phyloP scores from a whole-genome alignment of 108 stramenopile species.

The Aurantiochytrium sp. region DNA sequence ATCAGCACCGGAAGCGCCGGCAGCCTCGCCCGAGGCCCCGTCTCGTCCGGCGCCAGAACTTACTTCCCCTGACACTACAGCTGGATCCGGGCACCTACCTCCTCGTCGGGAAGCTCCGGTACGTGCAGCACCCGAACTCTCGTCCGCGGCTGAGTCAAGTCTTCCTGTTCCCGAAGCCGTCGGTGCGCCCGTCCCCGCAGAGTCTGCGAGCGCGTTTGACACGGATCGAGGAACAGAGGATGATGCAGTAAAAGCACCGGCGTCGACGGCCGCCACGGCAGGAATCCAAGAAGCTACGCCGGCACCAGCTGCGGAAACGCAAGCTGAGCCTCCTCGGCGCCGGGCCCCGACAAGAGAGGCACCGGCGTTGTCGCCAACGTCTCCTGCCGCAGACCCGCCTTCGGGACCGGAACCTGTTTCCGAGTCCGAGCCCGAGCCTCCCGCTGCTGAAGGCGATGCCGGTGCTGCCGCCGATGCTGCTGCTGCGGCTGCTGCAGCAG shows the following conservation, averaged over 20 bases:
- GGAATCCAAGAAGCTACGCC: too few species aligned
- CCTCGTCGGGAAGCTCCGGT: neutral
- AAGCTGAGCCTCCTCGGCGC: neutral
- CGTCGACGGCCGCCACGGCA: neutral
- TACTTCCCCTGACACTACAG: too few species aligned
- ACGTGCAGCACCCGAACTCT: neutral
- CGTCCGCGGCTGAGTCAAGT: neutral
- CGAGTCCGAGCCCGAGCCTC: too few species aligned
- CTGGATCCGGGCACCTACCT: too few species aligned
- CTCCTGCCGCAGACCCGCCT: neutral
- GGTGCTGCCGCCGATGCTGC: too few species aligned
- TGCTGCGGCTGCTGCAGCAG: too few species aligned
- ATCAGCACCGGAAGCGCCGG: too few species aligned
- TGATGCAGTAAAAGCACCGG: neutral
- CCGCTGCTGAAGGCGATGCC: too few species aligned
- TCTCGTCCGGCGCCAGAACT: too few species aligned
- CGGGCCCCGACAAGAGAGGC: neutral
- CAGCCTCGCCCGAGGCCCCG: too few species aligned
- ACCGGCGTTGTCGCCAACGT: neutral
- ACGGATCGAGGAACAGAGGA: neutral
- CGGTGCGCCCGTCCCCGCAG: neutral
- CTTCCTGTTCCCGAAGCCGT: neutral
- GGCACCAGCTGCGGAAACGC: too few species aligned
- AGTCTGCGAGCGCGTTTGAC: neutral
- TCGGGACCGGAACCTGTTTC: neutral